These are phyloP conservation scores for Fusarium gaditjirri DNA, from an alignment of 2,329 filamentous ascomycete genomes.

Conservation along the genomic window DNA sequence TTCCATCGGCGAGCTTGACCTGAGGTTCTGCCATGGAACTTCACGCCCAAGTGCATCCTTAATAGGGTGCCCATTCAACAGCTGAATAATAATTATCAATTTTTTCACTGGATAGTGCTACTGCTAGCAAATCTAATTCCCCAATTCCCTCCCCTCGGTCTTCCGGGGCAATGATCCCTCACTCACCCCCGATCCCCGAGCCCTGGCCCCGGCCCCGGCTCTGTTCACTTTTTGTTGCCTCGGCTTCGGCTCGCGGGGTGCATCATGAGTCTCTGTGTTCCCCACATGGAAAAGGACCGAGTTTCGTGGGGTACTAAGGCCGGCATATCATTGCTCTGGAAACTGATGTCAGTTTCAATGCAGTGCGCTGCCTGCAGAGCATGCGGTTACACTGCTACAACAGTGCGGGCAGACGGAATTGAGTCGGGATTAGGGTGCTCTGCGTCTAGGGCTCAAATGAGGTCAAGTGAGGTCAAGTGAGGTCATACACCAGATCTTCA, in stretches of 20 bases:
- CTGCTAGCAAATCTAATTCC: constrained; percentile 8
- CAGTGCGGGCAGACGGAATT: constrained; percentile 36
- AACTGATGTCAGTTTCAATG: not conserved
- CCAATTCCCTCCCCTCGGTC: constrained; percentile 28
- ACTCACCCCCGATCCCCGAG: constrained; percentile 35
- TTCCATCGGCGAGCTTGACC: not conserved
- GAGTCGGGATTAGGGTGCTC: constrained; percentile 7
- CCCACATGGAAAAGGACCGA: constrained; percentile 30
- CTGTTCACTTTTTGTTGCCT: constrained; percentile 33
- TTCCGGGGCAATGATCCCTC: constrained; percentile 33
- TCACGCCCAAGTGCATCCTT: constrained; percentile 15
- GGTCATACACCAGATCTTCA: constrained; percentile 13
- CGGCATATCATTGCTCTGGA: not conserved
- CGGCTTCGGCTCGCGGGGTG: constrained; percentile 44
- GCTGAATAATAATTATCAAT: not conserved
- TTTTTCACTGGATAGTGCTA: not conserved
- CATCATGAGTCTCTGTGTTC: constrained; percentile 27
- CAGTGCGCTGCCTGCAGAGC: not conserved
- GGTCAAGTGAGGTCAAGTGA: constrained; percentile 10
- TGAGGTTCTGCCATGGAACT: constrained; percentile 11
- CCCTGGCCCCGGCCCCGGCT: constrained; percentile 39
- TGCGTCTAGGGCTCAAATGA: constrained; percentile 5
- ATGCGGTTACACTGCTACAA: not conserved
- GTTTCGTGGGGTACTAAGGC: constrained; percentile 14
- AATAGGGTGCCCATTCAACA: not conserved